phyloP scores from a whole-genome alignment of 148 eudicot species.

The Tetragonia tetragonoides region DNA sequence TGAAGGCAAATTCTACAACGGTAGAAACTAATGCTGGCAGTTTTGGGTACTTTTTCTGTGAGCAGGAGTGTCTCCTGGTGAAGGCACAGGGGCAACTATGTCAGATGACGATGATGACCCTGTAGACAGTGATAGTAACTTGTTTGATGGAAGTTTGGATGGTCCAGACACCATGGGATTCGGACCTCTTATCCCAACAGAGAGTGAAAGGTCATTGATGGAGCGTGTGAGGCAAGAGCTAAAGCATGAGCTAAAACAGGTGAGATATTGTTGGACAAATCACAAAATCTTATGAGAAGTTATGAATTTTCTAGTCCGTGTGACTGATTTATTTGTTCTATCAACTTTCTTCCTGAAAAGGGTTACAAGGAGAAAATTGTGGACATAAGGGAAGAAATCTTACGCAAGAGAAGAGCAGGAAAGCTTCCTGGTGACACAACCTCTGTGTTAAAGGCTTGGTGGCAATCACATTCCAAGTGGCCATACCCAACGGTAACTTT shows the following conservation, averaged over 20 bases:
- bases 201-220: conserved; percentile 84
- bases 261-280: conserved; percentile 15
- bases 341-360: conserved; percentile 30
- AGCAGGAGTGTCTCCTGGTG: conserved; percentile 81
- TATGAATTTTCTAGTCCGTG: not conserved
- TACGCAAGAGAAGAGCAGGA: conserved; percentile 94
- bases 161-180: conserved; percentile 77
- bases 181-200: conserved; percentile 81
- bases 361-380: conserved; percentile 94
- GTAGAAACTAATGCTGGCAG: conserved; percentile 4
- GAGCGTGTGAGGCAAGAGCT: conserved; percentile 94
- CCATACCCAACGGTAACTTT: conserved; percentile 88
- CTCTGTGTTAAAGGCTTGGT: conserved; percentile 89
- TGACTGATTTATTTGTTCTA: conserved; percentile 7
- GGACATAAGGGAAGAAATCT: conserved; percentile 88
- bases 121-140: conserved; percentile 58
- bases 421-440: conserved; percentile 97
- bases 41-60: not conserved
- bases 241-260: conserved; percentile 75
- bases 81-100: conserved; percentile 96
- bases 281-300: not conserved
- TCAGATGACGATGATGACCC: conserved; percentile 93
- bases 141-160: conserved; percentile 73
- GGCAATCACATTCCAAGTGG: conserved; percentile 98
- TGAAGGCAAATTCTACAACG: not conserved